Percentiles rank a stretch among this genome's conserved stretches.
Evolutionary conservation across 768 basidiomycete species (phyloP).

Genomic region (Daedalea quercina): DNA sequence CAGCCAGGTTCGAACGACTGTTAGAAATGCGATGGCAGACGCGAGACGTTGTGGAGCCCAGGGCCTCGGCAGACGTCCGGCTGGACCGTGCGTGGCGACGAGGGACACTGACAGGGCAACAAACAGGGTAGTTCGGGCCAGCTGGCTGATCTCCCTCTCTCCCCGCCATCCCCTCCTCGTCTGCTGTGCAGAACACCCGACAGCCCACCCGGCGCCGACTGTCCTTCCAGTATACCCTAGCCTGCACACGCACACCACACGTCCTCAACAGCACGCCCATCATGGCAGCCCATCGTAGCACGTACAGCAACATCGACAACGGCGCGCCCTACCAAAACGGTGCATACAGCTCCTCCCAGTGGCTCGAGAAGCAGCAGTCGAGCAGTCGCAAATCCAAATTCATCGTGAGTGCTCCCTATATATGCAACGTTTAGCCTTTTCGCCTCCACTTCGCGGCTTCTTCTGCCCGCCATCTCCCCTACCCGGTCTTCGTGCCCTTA

Average conservation of each 20-base stretch:
- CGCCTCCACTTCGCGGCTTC: background rate
- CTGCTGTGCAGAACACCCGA: conserved; percentile 27
- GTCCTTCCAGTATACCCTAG: conserved; percentile 27
- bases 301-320: conserved; percentile 21
- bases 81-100: too few species aligned
- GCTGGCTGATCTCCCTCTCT: background rate
- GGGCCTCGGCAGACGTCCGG: too few species aligned
- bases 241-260: conserved; percentile 10
- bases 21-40: too few species aligned
- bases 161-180: conserved; percentile 1
- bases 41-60: too few species aligned
- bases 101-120: background rate
- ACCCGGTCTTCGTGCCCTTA: background rate
- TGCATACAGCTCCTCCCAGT: conserved; percentile 27
- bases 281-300: conserved; percentile 16
- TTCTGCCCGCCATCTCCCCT: background rate
- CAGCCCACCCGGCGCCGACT: conserved; percentile 28
- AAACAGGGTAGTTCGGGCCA: background rate
- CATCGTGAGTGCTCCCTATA: conserved; percentile 40
- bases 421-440: background rate
- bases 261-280: background rate
- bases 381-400: conserved; percentile 34
- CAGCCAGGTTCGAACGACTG: too few species aligned
- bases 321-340: conserved; percentile 19
- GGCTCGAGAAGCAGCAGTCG: conserved; percentile 33